Evolutionary conservation across 352 stramenopile genomes (phyloP).

Genomic region (Phytopythium oedochilum): DNA sequence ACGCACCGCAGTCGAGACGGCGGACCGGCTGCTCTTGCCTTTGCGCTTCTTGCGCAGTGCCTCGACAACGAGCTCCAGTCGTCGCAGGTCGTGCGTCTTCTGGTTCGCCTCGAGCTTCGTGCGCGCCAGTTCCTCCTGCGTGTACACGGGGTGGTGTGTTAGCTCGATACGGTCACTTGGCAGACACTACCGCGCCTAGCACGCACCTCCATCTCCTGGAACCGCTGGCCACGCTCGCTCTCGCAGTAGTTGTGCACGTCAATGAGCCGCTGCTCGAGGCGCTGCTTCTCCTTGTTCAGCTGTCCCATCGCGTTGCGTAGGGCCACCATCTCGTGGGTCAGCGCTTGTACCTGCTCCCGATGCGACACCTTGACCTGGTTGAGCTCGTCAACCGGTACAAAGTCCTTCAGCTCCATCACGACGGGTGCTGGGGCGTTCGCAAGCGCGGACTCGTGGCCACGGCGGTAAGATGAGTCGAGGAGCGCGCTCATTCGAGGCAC

Average conservation of each 20-base stretch:
- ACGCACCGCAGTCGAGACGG: neutral
- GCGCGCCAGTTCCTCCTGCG: conserved; percentile 38
- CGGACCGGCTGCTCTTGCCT: conserved; percentile 22
- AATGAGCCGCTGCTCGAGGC: conserved; percentile 52
- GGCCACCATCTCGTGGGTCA: conserved; percentile 17
- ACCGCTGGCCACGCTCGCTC: conserved; percentile 52
- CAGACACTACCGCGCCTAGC: neutral
- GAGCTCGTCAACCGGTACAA: conserved; percentile 57
- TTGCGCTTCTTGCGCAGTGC: conserved; percentile 28
- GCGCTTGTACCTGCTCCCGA: conserved; percentile 29
- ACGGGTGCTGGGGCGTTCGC: conserved; percentile 14
- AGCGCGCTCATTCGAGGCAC: conserved; percentile 34
- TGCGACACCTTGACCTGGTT: conserved; percentile 37
- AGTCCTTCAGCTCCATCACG: conserved; percentile 67
- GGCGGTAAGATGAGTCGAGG: conserved; percentile 18
- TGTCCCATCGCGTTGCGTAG: conserved; percentile 28
- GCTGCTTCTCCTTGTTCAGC: conserved; percentile 51
- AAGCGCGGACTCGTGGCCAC: conserved; percentile 17
- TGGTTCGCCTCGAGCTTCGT: conserved; percentile 50
- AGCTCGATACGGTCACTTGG: neutral
- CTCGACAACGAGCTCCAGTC: conserved; percentile 41
- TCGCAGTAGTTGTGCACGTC: conserved; percentile 72
- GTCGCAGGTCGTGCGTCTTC: conserved; percentile 36
- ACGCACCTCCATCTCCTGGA: conserved; percentile 50
- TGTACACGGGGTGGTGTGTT: too few relatives aligned